phyloP scores from a whole-genome alignment of 1,284 basidiomycete genomes.

The Xerocomus nothofagi region DNA sequence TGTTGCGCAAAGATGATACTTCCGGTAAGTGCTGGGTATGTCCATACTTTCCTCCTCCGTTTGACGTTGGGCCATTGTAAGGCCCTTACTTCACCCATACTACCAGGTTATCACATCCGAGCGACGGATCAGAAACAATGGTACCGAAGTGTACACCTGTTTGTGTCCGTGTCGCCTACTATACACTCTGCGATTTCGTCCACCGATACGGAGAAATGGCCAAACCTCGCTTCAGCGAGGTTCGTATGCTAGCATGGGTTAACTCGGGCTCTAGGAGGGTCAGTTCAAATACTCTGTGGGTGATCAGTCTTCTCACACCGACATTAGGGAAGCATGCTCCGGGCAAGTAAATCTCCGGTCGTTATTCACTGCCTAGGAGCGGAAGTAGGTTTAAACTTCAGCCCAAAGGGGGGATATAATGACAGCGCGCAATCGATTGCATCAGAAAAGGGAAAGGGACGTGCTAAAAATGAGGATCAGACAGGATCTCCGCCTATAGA shows the following conservation, averaged over 20 bases:
- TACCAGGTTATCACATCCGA: conserved; percentile 13
- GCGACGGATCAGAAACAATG: conserved; percentile 9
- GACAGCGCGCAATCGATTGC: neutral
- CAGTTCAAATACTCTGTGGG: conserved; percentile 1
- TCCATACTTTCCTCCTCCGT: neutral
- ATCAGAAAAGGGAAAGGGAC: conserved; percentile 16
- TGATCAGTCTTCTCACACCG: conserved; percentile 4
- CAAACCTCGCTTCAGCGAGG: conserved; percentile 25
- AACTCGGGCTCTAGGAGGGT: conserved; percentile 38
- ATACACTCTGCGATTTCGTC: conserved; percentile 25
- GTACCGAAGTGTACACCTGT: conserved; percentile 30
- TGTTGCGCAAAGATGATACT: conserved; percentile 27
- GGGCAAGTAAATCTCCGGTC: conserved; percentile 22
- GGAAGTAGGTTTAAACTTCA: conserved; percentile 24
- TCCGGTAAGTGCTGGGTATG: conserved; percentile 23
- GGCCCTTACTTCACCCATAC: conserved; percentile 36
- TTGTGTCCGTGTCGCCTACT: conserved; percentile 28
- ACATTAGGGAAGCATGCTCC: conserved; percentile 25
- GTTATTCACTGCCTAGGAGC: conserved; percentile 28
- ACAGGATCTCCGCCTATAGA: conserved; percentile 1
- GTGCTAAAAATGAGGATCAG: conserved; percentile 5
- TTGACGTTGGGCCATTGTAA: conserved; percentile 11
- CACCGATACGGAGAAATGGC: conserved; percentile 23
- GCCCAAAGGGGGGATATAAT: conserved; percentile 29
- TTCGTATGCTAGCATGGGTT: conserved; percentile 38